Evolutionary conservation across 305 asterid genomes (phyloP), one percentile per base, ranked within the genome.

Genomic region (Fraxinus sp.): DNA sequence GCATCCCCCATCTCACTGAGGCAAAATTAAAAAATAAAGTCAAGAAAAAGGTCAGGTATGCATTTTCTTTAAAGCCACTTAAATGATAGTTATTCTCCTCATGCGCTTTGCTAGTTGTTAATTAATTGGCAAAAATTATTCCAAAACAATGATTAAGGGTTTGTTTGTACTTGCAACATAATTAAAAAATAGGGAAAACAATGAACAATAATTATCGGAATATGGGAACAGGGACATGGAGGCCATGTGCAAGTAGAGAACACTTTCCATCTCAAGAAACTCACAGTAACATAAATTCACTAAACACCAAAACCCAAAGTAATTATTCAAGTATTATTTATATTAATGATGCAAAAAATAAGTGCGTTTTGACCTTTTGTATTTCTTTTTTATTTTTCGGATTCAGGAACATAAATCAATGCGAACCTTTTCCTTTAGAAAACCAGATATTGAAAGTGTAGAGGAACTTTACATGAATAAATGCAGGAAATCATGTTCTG

Each of bases 161-260:
- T 77, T 82, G 32, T 71, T 80, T 71, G 82, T 52, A 59, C 68
- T 77, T 72, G 52, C 16, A 72, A 85, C 43, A 82, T 39, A 10
- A 32, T 32, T 32, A 32, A 32, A 55, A 82, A 49, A 49, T 57
- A 33, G 36, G 32, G 14, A 49, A 37, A 36, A 16, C 43, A 68
- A 22, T 71, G 20, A 46, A 84, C 68, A 77, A 73, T 28, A 80
- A 76, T 41, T 71, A 62, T 62, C 49, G 83, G 35, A 64, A 30
- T 57, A 36, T 41, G 84, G 82, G 80, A 87, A 74, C 88, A 83
- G 77, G 37, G 89, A 83, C 84, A 85, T 85, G 91, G 89, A 91
- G 92, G 84, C 95, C 97, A 94, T 92, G 91, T 91, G 98, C 92
- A 90, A 78, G 89, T 77, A 84, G 64, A 92, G 90, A 92, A 88